Evolutionary conservation across 129 eudicot species (phyloP).

Genomic region (Chrysanthemum seticuspe): DNA sequence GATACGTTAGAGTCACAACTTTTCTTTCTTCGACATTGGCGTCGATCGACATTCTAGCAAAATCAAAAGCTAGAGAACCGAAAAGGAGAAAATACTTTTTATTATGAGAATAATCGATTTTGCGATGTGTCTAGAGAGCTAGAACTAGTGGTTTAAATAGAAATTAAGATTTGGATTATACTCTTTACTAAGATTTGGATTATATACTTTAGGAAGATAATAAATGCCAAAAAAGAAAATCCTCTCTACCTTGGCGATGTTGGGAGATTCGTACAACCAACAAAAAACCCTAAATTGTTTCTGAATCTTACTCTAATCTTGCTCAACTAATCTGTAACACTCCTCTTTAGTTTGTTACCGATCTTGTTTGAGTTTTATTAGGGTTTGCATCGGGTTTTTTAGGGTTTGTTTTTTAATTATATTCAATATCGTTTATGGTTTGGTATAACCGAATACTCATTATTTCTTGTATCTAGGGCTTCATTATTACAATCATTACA

Average conservation of each 20-base stretch:
- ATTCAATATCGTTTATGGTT: no score
- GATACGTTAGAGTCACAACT: not conserved
- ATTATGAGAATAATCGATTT: not conserved
- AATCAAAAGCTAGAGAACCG: not conserved
- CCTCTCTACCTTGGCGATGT: not conserved
- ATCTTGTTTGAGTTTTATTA: no score
- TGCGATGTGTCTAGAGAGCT: not conserved
- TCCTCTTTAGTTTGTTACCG: no score
- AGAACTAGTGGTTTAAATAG: conserved; percentile 22
- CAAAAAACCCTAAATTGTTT: not conserved
- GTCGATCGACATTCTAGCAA: conserved; percentile 14
- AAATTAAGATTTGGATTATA: conserved; percentile 14
- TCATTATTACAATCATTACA: no score
- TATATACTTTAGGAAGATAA: not conserved
- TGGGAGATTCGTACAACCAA: not conserved
- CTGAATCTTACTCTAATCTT: no score
- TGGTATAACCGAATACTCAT: no score
- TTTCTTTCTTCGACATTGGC: conserved; percentile 1
- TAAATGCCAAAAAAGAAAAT: conserved; percentile 13
- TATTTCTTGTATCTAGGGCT: no score
- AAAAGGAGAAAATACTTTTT: not conserved
- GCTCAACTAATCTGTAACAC: no score
- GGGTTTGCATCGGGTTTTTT: no score
- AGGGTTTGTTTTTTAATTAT: no score
- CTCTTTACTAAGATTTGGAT: not conserved